phyloP scores from a whole-genome alignment of 202 grass and related monocot species.

The Schoenoplectus triqueter region DNA sequence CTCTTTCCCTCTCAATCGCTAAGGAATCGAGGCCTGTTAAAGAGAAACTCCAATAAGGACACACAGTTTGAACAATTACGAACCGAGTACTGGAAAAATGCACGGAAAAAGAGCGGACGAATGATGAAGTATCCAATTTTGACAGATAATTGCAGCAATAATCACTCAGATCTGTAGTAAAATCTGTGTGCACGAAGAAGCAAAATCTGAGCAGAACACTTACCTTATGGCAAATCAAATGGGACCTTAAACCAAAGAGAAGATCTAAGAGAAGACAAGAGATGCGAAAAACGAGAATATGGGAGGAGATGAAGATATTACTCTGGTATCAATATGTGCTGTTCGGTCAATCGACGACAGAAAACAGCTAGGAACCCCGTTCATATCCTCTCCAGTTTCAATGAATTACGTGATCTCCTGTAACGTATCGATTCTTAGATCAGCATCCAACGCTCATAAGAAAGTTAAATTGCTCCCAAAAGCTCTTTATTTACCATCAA shows the following conservation, averaged over 20 bases:
- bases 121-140: too few relatives aligned
- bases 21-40: constrained; percentile 43
- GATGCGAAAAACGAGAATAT: not conserved
- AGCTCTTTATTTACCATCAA: too few relatives aligned
- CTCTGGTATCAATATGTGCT: not conserved
- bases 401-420: not conserved
- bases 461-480: too few relatives aligned
- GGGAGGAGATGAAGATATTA: not conserved
- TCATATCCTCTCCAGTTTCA: not conserved
- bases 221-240: constrained; percentile 28
- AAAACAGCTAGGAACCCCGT: constrained; percentile 32
- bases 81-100: constrained; percentile 3
- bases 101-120: too few relatives aligned
- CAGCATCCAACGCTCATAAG: not conserved
- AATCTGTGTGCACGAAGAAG: not conserved
- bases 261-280: constrained; percentile 16
- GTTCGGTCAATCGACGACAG: constrained; percentile 24
- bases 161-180: constrained; percentile 32
- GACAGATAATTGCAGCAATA: not conserved
- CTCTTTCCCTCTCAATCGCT: not conserved
- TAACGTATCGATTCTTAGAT: not conserved
- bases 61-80: not conserved
- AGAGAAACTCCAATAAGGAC: constrained; percentile 25
- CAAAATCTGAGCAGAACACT: not conserved
- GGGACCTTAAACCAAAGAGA: not conserved